Percentiles rank a stretch among this genome's conserved stretches.
Conservation (phyloP, 2,329 filamentous ascomycete genomes). For the Colletotrichum camelliae region DNA sequence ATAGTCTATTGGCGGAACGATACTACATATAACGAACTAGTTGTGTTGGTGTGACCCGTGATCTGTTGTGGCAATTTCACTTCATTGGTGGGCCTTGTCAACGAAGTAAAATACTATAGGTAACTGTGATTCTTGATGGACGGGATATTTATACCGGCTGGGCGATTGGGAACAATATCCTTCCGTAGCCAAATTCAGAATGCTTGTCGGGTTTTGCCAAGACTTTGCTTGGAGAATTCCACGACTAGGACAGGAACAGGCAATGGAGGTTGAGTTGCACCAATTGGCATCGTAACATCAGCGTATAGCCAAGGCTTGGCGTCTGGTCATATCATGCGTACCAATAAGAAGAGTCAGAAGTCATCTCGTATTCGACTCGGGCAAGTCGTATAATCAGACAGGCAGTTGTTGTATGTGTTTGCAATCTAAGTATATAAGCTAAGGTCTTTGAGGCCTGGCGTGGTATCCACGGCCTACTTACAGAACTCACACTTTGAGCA, state of each 20-base stretch:
- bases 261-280: neutral
- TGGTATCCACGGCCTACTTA: too few species aligned
- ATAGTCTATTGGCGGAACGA: neutral
- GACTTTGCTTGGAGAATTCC: neutral
- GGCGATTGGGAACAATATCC: neutral
- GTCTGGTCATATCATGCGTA: neutral
- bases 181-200: neutral
- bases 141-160: neutral
- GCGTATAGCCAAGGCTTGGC: neutral
- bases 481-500: too few species aligned
- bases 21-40: neutral
- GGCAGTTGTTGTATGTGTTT: neutral
- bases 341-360: neutral
- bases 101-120: neutral
- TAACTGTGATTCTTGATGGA: neutral
- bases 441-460: too few species aligned
- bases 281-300: neutral
- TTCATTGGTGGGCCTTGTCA: neutral
- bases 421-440: too few species aligned
- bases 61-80: accelerated
- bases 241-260: neutral
- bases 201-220: neutral
- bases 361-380: neutral
- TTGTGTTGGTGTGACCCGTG: neutral
- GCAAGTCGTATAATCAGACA: neutral